phyloP scores from a whole-genome alignment of 345 rosid genomes.

The Reutealis trisperma region DNA sequence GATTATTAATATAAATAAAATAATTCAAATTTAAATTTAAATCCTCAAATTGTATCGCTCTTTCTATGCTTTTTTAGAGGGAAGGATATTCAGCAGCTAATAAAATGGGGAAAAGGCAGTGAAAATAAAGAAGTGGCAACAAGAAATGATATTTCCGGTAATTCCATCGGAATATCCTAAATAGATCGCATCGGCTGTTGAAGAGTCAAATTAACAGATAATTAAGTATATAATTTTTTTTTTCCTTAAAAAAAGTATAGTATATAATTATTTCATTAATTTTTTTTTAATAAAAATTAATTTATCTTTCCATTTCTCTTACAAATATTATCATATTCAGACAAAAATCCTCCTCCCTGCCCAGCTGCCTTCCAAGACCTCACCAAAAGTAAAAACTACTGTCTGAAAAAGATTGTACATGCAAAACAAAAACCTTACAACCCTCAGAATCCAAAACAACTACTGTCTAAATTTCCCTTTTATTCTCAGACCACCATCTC shows the following conservation, averaged over 20 bases:
- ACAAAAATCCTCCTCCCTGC: conserved; percentile 11
- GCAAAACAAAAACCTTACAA: too few relatives aligned
- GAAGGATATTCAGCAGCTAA: too few relatives aligned
- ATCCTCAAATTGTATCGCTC: too few relatives aligned
- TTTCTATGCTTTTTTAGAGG: too few relatives aligned
- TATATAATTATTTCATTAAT: too few relatives aligned
- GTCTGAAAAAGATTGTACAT: background rate
- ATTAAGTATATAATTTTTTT: background rate
- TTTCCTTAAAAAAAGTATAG: background rate
- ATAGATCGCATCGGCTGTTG: background rate
- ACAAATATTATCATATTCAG: background rate
- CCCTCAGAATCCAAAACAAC: background rate
- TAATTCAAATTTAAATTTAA: too few relatives aligned
- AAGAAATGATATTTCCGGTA: background rate
- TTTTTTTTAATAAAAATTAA: background rate
- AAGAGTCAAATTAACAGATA: background rate
- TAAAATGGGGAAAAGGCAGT: too few relatives aligned
- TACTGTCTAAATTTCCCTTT: background rate
- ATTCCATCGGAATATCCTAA: background rate
- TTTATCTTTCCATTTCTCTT: background rate
- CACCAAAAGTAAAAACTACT: background rate
- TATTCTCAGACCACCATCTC: too few relatives aligned
- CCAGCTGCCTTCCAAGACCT: conserved; percentile 19
- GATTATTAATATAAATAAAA: too few relatives aligned
- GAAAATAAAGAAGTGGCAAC: too few relatives aligned